phyloP scores from a whole-genome alignment of 306 rosid species.

The Vigna nakashimae region DNA sequence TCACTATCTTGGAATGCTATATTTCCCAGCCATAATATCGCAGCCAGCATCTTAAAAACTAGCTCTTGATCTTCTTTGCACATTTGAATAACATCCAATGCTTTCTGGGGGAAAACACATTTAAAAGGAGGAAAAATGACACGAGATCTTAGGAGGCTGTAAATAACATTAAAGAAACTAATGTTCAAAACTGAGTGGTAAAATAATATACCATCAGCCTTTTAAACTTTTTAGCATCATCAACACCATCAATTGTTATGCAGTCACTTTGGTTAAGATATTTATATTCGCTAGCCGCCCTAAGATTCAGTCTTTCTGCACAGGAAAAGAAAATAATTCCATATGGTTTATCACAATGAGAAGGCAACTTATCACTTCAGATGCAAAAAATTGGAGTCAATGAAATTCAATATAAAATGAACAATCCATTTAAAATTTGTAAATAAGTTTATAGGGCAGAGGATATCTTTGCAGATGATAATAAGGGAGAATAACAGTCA shows the following conservation, averaged over 20 bases:
- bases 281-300: constrained; percentile 73
- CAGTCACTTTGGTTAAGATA: constrained; percentile 92
- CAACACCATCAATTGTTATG: constrained; percentile 72
- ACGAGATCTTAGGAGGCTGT: constrained; percentile 31
- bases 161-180: constrained; percentile 38
- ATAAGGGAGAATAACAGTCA: constrained; percentile 16
- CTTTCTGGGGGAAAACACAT: constrained; percentile 61
- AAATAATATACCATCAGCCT: constrained; percentile 67
- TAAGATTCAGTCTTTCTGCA: constrained; percentile 84
- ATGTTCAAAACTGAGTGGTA: constrained; percentile 41
- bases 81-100: constrained; percentile 67
- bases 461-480: constrained; percentile 16
- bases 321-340: constrained; percentile 31
- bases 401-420: constrained; percentile 27
- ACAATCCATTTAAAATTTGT: constrained; percentile 24
- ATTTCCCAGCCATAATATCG: constrained; percentile 93
- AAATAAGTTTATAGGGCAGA: constrained; percentile 30
- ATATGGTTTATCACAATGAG: constrained; percentile 4
- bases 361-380: constrained; percentile 18
- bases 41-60: constrained; percentile 70
- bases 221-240: constrained; percentile 69
- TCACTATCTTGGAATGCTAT: constrained; percentile 72
- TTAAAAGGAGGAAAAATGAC: constrained; percentile 4
- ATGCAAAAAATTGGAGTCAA: constrained; percentile 11
- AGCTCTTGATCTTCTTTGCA: constrained; percentile 79